Conservation (phyloP, 306 rosid species). For the Oemleria cerasiformis region DNA sequence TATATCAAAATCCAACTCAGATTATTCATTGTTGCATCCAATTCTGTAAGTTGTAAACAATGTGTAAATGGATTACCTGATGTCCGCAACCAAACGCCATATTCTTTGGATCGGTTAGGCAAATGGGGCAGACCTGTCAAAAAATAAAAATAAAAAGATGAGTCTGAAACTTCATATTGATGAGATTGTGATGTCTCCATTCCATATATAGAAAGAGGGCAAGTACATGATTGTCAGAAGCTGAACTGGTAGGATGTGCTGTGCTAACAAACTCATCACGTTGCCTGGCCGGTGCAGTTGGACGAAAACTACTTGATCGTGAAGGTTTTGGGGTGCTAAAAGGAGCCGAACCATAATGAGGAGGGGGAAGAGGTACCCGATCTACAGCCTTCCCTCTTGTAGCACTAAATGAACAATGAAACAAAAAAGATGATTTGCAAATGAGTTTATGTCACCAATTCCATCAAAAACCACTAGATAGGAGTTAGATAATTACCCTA, state of each 20-base stretch:
- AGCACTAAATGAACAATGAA: conserved; percentile 35
- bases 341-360: conserved; percentile 65
- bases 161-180: conserved; percentile 8
- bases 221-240: conserved; percentile 65
- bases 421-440: conserved; percentile 16
- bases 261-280: conserved; percentile 22
- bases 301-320: conserved; percentile 42
- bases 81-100: conserved; percentile 98
- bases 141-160: conserved; percentile 12
- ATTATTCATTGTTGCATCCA: conserved; percentile 10
- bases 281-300: conserved; percentile 54
- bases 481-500: conserved; percentile 62
- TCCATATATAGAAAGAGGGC: conserved; percentile 9
- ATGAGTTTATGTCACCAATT: conserved; percentile 13
- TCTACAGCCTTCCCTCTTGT: conserved; percentile 63
- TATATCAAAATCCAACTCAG: background rate
- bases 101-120: conserved; percentile 57
- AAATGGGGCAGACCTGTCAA: conserved; percentile 75
- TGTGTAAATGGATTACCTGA: conserved; percentile 48
- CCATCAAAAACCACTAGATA: conserved; percentile 10
- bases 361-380: conserved; percentile 87
- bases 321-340: conserved; percentile 43
- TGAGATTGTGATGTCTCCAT: background rate
- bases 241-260: conserved; percentile 40
- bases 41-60: conserved; percentile 13